Evolutionary conservation across 805 yeast species (phyloP), one percentile per base, ranked within the genome.

Genomic region (Saccharomycopsis synnaedendra): DNA sequence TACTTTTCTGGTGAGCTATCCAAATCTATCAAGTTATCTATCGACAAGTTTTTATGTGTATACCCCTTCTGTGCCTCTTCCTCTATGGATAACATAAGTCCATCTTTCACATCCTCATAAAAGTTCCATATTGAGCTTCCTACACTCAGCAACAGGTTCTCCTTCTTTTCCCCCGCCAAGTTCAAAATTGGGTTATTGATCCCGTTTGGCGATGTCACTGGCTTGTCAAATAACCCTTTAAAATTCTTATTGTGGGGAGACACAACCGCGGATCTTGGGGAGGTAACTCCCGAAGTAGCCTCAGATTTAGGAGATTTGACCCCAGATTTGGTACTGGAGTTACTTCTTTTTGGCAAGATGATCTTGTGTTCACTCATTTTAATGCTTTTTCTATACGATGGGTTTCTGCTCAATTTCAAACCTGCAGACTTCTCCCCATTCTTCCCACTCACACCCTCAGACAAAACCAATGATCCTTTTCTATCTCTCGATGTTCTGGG

Each of bases 1-100:
- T 54, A 62, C 34, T 53, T 55, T 19, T 40, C 56, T 44, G 51
- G 58, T 39, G 51, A 49, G 41, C 39, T 28, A 38, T 51, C 54
- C 39, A 51, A 42, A 37, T 51, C 54, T 31, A 51, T 51, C 30
- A 51, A 35, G 29, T 51, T 48, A 9, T 41, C 45, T n/a, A 32
- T 33, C 11, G 38, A 45, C 29, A 30, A 36, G 11, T 45, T 45
- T 39, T 34, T 8, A 9, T 9, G 38, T n/a, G 28, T 43, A 5
- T 11, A 39, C 10, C 34, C 32, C 6, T 36, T 42, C 29, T 35
- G 40, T 27, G 11, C 28, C n/a, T 41, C 51, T 39, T 47, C 51
- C n/a, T 52, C 55, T 37, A 50, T 50, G 5, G 47, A 44, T 3
- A 50, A 45, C 34, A 52, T 35, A 4, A 52, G 37, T n/a, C 55